phyloP scores from a whole-genome alignment of 176 grass and related monocot genomes.

The Triticum monococcum region DNA sequence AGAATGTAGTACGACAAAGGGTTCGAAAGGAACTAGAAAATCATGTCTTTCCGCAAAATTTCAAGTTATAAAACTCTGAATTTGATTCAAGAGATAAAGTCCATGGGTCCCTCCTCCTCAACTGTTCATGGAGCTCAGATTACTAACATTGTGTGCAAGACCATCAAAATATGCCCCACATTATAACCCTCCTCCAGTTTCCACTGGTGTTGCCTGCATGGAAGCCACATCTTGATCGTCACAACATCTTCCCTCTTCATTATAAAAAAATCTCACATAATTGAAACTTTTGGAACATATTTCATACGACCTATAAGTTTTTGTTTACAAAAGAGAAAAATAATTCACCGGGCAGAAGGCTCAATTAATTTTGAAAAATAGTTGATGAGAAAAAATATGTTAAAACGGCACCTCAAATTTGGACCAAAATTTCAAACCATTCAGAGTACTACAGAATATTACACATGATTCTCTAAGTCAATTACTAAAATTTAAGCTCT shows the following conservation, averaged over 20 bases:
- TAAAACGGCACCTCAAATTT: neutral
- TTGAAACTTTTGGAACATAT: too few relatives aligned
- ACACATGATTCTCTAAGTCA: neutral
- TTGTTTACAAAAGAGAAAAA: too few relatives aligned
- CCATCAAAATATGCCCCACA: neutral
- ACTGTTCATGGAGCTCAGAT: neutral
- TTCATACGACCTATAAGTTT: too few relatives aligned
- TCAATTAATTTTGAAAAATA: neutral
- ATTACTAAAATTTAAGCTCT: neutral
- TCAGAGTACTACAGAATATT: neutral
- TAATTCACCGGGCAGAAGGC: neutral
- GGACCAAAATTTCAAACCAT: neutral
- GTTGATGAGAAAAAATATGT: neutral
- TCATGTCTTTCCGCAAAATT: too few relatives aligned
- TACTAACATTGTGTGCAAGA: neutral
- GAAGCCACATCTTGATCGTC: too few relatives aligned
- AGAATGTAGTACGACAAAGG: neutral
- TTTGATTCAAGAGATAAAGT: too few relatives aligned
- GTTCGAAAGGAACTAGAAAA: neutral
- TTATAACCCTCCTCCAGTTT: too few relatives aligned
- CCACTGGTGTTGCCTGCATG: too few relatives aligned
- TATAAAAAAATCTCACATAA: too few relatives aligned
- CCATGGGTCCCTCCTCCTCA: too few relatives aligned
- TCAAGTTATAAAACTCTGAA: too few relatives aligned
- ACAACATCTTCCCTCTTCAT: too few relatives aligned